Evolutionary conservation across 345 rosid species (phyloP), one percentile per base, ranked within the genome.

Genomic region (Linum lewisii): DNA sequence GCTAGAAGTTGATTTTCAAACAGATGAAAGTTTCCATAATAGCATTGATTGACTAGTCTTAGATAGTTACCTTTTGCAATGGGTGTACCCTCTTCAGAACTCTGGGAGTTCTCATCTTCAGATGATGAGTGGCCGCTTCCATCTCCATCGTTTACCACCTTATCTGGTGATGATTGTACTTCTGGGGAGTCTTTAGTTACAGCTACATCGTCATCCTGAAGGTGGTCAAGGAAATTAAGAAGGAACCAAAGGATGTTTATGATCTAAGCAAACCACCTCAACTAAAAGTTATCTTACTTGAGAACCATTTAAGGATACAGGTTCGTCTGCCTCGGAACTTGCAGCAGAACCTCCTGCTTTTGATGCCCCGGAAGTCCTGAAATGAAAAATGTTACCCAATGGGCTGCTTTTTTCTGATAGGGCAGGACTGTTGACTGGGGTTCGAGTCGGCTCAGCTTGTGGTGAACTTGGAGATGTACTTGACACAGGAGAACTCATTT

Each of bases 201-300:
- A 61, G 60, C 73, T 60, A 77, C 77, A 55, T 60, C 77, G 55
- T 61, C 78, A 57, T 78, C 76, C 97, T 90, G 79, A 72, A 65
- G 53, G 64, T 57, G 65, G 34, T 63, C 63, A 72, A 85, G 86
- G 79, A 83, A 79, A 62, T 59, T 53, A 74, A 73, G 76, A 65
- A 23, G 66, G 66, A 71, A 58, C 11, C 58, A 58, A 61, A 62
- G 57, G 69, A 51, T 18, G 59, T 24, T 51, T 54, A 66, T 29
- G 18, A 64, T 50, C 34, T 34, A 63, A n/a, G 34, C 62, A 68
- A 45, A 54, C 57, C 65, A 36, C 29, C 21, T 29, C 24, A 42
- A 10, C 9, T 24, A 54, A 63, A 26, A 29, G 9, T 42, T 44
- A 47, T 22, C 25, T n/a, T 59, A 51, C 15, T 34, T 51, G 24